Percentiles rank a stretch among this genome's conserved stretches.
Conservation (phyloP, 306 rosid genomes). For the Malus sylvestris region DNA sequence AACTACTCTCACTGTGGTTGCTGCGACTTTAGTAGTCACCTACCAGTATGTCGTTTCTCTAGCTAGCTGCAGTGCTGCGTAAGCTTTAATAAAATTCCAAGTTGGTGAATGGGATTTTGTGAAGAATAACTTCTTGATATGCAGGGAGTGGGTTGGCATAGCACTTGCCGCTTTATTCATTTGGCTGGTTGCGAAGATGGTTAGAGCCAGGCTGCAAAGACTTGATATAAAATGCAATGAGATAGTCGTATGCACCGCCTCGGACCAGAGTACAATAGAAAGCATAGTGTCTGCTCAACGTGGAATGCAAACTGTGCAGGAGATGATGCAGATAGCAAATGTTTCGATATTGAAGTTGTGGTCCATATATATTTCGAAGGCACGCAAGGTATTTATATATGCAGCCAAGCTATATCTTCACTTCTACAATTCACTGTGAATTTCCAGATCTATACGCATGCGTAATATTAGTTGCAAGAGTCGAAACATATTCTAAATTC, state of each 20-base stretch:
- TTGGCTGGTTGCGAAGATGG: conserved; percentile 59
- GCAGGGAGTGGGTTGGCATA: conserved; percentile 93
- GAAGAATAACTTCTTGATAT: conserved; percentile 5
- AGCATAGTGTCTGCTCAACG: conserved; percentile 84
- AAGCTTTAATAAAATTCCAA: not conserved
- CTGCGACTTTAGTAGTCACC: conserved; percentile 41
- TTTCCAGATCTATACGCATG: not conserved
- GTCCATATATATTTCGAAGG: conserved; percentile 69
- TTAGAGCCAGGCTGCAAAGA: conserved; percentile 38
- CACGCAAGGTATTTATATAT: conserved; percentile 60
- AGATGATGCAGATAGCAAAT: conserved; percentile 55
- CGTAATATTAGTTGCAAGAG: not conserved
- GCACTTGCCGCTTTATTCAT: conserved; percentile 51
- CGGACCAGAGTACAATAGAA: conserved; percentile 60
- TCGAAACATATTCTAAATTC: too few species aligned
- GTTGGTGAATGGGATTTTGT: not conserved
- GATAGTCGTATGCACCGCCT: conserved; percentile 48
- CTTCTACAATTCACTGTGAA: not conserved
- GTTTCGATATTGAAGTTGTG: conserved; percentile 64
- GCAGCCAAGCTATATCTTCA: not conserved
- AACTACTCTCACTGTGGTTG: conserved; percentile 37
- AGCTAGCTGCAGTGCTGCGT: not conserved
- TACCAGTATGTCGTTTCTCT: conserved; percentile 44
- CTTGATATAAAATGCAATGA: conserved; percentile 44
- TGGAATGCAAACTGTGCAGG: conserved; percentile 53